Evolutionary conservation across 805 yeast genomes (phyloP).

Genomic region (Monosporozyma unispora): DNA sequence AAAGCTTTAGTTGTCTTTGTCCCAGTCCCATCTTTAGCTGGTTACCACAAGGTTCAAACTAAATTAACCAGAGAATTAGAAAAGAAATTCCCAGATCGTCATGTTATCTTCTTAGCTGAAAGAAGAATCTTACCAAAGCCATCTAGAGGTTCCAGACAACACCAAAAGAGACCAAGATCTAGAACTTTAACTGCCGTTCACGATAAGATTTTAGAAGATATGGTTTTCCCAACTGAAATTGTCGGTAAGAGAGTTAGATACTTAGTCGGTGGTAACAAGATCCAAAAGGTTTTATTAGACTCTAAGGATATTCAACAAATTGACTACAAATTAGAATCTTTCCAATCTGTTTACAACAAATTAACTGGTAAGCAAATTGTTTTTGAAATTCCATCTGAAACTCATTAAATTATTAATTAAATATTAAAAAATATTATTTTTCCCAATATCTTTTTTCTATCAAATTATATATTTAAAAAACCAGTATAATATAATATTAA

Average conservation of each 20-base stretch:
- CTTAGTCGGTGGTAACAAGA: conserved; percentile 97
- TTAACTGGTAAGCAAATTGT: conserved; percentile 99
- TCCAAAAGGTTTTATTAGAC: conserved; percentile 95
- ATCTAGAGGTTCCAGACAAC: conserved; percentile 86
- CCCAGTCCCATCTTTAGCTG: conserved; percentile 87
- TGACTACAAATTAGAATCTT: conserved; percentile 98
- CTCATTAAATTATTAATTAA: conserved; percentile 21
- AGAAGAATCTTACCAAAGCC: conserved; percentile 99
- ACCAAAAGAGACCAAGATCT: conserved; percentile 99
- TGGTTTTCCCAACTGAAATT: conserved; percentile 99
- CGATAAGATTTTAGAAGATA: conserved; percentile 96
- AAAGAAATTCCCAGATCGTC: conserved; percentile 99
- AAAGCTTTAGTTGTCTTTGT: conserved; percentile 97
- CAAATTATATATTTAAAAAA: background rate
- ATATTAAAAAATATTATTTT: background rate
- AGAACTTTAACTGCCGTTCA: conserved; percentile 98
- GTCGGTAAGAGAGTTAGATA: conserved; percentile 98
- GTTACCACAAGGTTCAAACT: conserved; percentile 95
- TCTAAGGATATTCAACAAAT: conserved; percentile 94
- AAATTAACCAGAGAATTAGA: conserved; percentile 98
- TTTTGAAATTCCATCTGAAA: conserved; percentile 73
- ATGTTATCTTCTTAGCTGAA: conserved; percentile 98
- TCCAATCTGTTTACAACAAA: conserved; percentile 97
- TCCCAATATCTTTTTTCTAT: background rate
- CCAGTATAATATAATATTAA: background rate